phyloP scores from a whole-genome alignment of 108 stramenopile species.

The Nannochloropsis salina region DNA sequence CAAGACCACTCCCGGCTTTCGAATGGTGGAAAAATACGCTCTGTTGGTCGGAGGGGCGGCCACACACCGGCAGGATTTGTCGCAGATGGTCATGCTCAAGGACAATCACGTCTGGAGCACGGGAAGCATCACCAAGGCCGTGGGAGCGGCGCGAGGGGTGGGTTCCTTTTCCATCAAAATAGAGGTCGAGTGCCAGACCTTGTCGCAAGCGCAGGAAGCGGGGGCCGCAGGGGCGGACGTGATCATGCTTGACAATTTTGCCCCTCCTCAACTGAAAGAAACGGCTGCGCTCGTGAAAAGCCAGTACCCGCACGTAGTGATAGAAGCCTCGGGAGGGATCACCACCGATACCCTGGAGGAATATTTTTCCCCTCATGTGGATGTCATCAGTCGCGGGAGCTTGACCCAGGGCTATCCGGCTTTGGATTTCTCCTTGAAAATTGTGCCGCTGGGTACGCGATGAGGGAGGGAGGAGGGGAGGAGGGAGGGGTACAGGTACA shows the following conservation, averaged over 20 bases:
- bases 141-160: slow-evolving; percentile 68
- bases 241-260: slow-evolving; percentile 98
- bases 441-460: slow-evolving; percentile 40
- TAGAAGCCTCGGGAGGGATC: slow-evolving; percentile 98
- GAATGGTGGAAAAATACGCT: slow-evolving; percentile 96
- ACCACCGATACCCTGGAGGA: slow-evolving; percentile 77
- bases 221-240: slow-evolving; percentile 48
- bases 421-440: slow-evolving; percentile 90
- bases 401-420: slow-evolving; percentile 97
- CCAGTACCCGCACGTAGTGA: slow-evolving; percentile 72
- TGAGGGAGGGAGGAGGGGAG: background rate
- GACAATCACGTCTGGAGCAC: slow-evolving; percentile 68
- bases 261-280: slow-evolving; percentile 63
- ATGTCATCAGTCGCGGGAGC: slow-evolving; percentile 87
- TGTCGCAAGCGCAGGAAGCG: slow-evolving; percentile 20
- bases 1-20: slow-evolving; percentile 97
- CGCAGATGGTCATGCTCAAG: slow-evolving; percentile 99
- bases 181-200: slow-evolving; percentile 63
- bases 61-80: slow-evolving; percentile 86
- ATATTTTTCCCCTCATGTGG: slow-evolving; percentile 78
- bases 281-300: slow-evolving; percentile 76
- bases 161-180: slow-evolving; percentile 96
- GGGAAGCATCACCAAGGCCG: slow-evolving; percentile 78
- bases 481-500: background rate
- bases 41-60: slow-evolving; percentile 89